A percentile compares a stretch with the other conserved stretches of the same genome.
phyloP scores from a whole-genome alignment of 2,329 filamentous ascomycete species.

The Ceratocystiopsis sp. region DNA sequence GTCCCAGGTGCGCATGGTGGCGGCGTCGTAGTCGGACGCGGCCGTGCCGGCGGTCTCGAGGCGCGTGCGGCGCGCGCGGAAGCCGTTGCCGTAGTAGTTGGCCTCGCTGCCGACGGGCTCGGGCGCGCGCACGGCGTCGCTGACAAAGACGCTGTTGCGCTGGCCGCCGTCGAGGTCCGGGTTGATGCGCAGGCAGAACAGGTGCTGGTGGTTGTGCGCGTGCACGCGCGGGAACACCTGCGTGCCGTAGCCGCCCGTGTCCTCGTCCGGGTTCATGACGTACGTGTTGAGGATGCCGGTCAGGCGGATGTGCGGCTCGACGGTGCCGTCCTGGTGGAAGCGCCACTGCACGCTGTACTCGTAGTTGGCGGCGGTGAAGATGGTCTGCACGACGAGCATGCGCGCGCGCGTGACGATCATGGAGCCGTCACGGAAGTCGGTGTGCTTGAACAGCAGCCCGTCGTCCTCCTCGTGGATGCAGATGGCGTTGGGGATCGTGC shows the following conservation, averaged over 20 bases:
- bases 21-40: conserved; percentile 65
- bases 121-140: conserved; percentile 54
- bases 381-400: conserved; percentile 74
- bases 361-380: conserved; percentile 93
- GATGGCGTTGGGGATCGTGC: conserved; percentile 79
- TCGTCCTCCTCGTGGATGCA: conserved; percentile 90
- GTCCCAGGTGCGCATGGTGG: conserved; percentile 72
- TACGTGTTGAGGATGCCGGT: conserved; percentile 92
- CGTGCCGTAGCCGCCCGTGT: conserved; percentile 75
- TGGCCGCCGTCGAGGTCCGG: conserved; percentile 76
- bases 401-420: conserved; percentile 71
- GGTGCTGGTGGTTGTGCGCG: conserved; percentile 88
- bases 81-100: conserved; percentile 83
- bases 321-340: conserved; percentile 59
- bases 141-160: conserved; percentile 70
- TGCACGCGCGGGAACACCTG: conserved; percentile 85
- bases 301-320: conserved; percentile 81
- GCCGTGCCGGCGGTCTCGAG: conserved; percentile 52
- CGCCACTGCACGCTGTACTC: conserved; percentile 44
- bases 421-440: conserved; percentile 79
- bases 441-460: conserved; percentile 87
- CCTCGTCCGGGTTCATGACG: conserved; percentile 60
- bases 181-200: conserved; percentile 82
- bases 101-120: conserved; percentile 63
- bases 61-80: conserved; percentile 71